These are phyloP conservation scores for Ensete glaucum DNA, from an alignment of 176 grass and related monocot species.

Conservation along the genomic window DNA sequence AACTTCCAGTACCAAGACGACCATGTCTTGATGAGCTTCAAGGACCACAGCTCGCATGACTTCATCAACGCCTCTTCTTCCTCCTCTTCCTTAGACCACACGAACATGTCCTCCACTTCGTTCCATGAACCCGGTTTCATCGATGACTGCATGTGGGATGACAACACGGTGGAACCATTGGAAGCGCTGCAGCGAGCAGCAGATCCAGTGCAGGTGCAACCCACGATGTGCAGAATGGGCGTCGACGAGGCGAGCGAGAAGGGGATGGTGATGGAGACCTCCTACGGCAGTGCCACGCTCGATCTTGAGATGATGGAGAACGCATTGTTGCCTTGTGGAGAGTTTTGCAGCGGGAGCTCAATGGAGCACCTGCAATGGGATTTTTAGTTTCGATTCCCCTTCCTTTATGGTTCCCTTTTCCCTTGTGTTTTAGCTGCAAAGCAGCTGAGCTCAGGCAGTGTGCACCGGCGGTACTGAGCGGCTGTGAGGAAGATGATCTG, in stretches of 20 bases:
- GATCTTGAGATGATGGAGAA: slow-evolving; percentile 86
- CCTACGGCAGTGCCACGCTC: slow-evolving; percentile 42
- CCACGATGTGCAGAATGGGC: neutral
- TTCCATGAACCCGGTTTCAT: slow-evolving; percentile 48
- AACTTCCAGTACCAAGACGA: slow-evolving; percentile 45
- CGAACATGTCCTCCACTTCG: slow-evolving; percentile 41
- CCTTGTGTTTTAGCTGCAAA: neutral
- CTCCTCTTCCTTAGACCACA: slow-evolving; percentile 32
- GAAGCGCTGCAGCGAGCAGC: slow-evolving; percentile 17
- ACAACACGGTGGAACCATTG: slow-evolving; percentile 21
- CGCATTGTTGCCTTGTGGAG: slow-evolving; percentile 38
- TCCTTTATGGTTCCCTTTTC: neutral
- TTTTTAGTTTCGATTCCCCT: slow-evolving; percentile 28
- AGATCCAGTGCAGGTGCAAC: slow-evolving; percentile 7
- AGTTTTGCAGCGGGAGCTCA: slow-evolving; percentile 45
- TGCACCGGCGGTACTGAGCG: too few species aligned
- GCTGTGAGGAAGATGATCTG: too few species aligned
- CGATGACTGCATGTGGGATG: slow-evolving; percentile 43
- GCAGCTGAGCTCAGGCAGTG: neutral
- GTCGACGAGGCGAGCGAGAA: slow-evolving; percentile 28
- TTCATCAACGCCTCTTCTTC: slow-evolving; percentile 54
- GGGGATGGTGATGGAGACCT: slow-evolving; percentile 54
- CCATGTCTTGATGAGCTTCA: slow-evolving; percentile 67
- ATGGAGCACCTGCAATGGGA: slow-evolving; percentile 94
- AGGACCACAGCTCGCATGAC: slow-evolving; percentile 45